Percentiles rank a stretch among this genome's conserved stretches.
Conservation (phyloP, 805 yeast genomes). For the Yamadazyma tumulicola region DNA sequence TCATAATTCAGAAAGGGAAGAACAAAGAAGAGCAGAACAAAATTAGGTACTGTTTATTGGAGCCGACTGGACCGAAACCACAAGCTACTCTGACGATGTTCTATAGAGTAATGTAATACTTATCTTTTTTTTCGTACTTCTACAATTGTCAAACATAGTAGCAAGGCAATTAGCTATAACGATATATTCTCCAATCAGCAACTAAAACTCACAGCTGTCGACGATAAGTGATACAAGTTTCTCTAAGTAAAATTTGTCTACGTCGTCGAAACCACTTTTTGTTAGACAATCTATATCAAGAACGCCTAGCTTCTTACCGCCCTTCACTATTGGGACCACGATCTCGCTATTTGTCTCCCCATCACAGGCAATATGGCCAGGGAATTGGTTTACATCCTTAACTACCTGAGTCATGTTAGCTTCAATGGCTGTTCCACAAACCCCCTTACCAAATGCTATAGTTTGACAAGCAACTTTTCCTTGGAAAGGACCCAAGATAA, state of each 20-base stretch:
- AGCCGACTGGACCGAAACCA: no score
- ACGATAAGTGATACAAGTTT: constrained; percentile 51
- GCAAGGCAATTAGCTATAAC: no score
- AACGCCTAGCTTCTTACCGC: constrained; percentile 57
- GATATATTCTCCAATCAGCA: no score
- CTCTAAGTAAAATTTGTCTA: constrained; percentile 61
- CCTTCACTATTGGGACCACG: constrained; percentile 72
- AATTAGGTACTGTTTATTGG: background rate
- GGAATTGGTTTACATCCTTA: constrained; percentile 69
- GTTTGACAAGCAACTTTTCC: constrained; percentile 95
- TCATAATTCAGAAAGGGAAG: constrained; percentile 57
- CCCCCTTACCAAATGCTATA: constrained; percentile 78
- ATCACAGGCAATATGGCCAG: constrained; percentile 97
- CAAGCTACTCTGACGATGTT: no score
- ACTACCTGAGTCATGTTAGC: constrained; percentile 65
- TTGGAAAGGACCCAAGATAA: constrained; percentile 88
- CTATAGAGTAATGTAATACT: no score
- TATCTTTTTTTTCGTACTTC: no score
- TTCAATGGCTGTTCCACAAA: constrained; percentile 83
- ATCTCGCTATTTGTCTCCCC: constrained; percentile 92
- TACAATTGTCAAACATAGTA: no score
- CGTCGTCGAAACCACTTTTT: constrained; percentile 60
- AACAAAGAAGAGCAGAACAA: constrained; percentile 37
- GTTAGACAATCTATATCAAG: constrained; percentile 80
- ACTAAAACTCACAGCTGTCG: constrained; percentile 38